phyloP scores from a whole-genome alignment of 768 basidiomycete genomes.

The Hypsizygus marmoreus region DNA sequence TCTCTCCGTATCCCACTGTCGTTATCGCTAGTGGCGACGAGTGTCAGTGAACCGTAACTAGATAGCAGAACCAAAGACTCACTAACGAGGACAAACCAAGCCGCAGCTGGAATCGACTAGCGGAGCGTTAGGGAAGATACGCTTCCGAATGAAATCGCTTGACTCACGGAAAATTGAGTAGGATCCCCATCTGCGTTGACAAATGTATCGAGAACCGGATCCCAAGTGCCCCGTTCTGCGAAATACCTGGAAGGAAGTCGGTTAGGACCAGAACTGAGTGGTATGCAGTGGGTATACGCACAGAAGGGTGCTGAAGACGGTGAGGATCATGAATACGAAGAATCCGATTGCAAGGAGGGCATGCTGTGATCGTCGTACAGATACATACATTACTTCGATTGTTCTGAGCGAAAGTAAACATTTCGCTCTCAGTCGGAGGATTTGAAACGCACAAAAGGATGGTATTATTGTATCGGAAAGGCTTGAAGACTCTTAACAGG shows the following conservation, averaged over 20 bases:
- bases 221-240: constrained; percentile 90
- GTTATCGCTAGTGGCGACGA: constrained; percentile 63
- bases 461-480: constrained; percentile 83
- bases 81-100: constrained; percentile 85
- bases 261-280: too few relatives aligned
- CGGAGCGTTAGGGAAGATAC: neutral
- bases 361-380: constrained; percentile 82
- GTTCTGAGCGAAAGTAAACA: constrained; percentile 47
- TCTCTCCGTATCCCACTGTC: constrained; percentile 91
- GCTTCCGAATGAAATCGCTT: neutral
- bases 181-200: constrained; percentile 86
- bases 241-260: too few relatives aligned
- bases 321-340: constrained; percentile 85
- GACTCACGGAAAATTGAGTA: constrained; percentile 69
- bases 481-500: constrained; percentile 83
- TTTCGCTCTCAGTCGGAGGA: neutral
- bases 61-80: constrained; percentile 34
- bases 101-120: constrained; percentile 42
- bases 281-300: constrained; percentile 45
- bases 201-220: constrained; percentile 75
- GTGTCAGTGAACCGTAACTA: neutral
- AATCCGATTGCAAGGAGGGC: constrained; percentile 86
- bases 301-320: constrained; percentile 87
- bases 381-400: constrained; percentile 91
- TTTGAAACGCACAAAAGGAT: constrained; percentile 66